These are phyloP conservation scores for Calonectria pauciramosa DNA, from an alignment of 2,329 filamentous ascomycete species.

Conservation along the genomic window DNA sequence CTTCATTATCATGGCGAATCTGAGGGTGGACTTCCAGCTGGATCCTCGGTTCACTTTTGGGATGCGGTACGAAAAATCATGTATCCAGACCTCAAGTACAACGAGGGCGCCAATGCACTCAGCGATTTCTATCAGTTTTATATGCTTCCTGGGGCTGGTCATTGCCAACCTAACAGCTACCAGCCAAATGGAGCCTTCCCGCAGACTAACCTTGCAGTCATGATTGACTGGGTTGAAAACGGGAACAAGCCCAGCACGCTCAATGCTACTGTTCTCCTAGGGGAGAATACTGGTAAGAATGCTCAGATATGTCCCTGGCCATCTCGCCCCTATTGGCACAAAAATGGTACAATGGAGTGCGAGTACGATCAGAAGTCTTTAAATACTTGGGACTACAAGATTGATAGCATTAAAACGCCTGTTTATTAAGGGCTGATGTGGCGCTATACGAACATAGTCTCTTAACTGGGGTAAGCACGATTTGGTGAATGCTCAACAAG, in stretches of 20 bases:
- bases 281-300: background rate
- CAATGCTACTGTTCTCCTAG: background rate
- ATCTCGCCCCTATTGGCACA: background rate
- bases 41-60: background rate
- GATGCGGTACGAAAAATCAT: background rate
- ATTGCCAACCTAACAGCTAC: background rate
- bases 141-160: background rate
- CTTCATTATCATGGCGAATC: constrained; percentile 1
- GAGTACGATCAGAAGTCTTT: background rate
- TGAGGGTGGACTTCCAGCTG: background rate
- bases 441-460: background rate
- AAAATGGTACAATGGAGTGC: background rate
- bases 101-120: background rate
- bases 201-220: background rate
- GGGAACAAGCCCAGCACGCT: background rate
- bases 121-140: constrained; percentile 2
- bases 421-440: background rate
- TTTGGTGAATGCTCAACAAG: background rate
- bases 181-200: background rate
- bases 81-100: background rate
- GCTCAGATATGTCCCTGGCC: background rate
- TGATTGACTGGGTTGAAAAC: constrained; percentile 3
- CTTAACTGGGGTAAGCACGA: background rate
- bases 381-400: background rate
- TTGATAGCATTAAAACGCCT: background rate